phyloP scores from a whole-genome alignment of 2,329 filamentous ascomycete species.

The Botrytis elliptica region DNA sequence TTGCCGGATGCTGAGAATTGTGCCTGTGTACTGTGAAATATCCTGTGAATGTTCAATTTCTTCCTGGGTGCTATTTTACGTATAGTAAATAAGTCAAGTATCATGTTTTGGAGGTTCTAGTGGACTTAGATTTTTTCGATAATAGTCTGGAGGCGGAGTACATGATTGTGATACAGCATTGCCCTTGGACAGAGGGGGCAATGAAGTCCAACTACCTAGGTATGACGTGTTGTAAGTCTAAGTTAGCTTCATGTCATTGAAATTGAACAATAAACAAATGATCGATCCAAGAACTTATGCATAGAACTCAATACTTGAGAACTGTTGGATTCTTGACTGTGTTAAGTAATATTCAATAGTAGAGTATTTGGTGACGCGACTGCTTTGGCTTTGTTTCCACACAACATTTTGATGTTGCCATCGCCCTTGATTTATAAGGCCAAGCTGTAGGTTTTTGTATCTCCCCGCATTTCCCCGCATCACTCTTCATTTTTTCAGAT shows the following conservation, averaged over 20 bases:
- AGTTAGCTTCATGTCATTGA: neutral
- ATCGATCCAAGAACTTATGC: too few species aligned
- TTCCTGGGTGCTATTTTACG: neutral
- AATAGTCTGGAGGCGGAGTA: neutral
- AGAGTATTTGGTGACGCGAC: neutral
- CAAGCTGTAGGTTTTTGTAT: neutral
- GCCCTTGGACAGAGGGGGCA: too few species aligned
- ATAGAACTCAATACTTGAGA: neutral
- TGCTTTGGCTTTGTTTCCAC: neutral
- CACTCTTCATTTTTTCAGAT: neutral
- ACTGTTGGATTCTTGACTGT: neutral
- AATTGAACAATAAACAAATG: neutral
- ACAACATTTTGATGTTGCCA: neutral
- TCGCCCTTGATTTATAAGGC: neutral
- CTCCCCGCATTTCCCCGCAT: neutral
- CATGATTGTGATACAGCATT: neutral
- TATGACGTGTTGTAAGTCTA: slow-evolving; percentile 1
- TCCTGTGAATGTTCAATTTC: neutral
- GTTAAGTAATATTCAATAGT: neutral
- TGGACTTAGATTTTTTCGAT: neutral
- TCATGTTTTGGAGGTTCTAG: neutral
- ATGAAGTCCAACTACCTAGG: too few species aligned
- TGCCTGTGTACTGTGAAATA: neutral
- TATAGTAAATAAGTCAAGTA: neutral
- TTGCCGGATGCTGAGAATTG: neutral